Conservation (phyloP, 345 rosid species). For the Heritiera littoralis region DNA sequence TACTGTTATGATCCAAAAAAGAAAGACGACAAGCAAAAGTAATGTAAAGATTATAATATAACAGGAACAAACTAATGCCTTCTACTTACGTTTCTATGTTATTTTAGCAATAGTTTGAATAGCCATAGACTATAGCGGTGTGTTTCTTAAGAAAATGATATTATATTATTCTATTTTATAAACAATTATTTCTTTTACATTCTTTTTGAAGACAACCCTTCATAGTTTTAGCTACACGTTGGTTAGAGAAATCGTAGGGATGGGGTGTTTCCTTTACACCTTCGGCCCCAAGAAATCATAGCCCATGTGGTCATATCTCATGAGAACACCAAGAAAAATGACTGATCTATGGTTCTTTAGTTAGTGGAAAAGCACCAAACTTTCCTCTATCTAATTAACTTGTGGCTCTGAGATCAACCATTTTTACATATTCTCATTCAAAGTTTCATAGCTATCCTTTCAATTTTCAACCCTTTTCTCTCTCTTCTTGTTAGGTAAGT, state of each 20-base stretch:
- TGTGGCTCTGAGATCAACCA: conserved; percentile 11
- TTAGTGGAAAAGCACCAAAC: conserved; percentile 48
- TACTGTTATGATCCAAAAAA: too few relatives aligned
- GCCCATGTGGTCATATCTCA: conserved; percentile 9
- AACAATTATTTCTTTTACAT: not conserved
- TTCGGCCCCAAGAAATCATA: conserved; percentile 11
- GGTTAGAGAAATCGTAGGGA: conserved; percentile 4
- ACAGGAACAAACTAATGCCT: too few relatives aligned
- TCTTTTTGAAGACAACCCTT: conserved; percentile 1
- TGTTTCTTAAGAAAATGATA: not conserved
- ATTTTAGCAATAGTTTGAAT: too few relatives aligned
- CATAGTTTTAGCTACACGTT: not conserved
- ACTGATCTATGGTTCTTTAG: conserved; percentile 16
- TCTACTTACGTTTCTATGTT: too few relatives aligned
- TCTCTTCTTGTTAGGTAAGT: not conserved
- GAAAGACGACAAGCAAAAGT: too few relatives aligned
- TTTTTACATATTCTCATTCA: conserved; percentile 9
- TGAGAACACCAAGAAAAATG: conserved; percentile 23
- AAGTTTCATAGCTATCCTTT: conserved; percentile 12
- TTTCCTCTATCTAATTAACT: not conserved
- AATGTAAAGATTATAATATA: too few relatives aligned
- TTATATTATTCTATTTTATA: too few relatives aligned
- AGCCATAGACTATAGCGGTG: not conserved
- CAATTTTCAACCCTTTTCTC: conserved; percentile 16
- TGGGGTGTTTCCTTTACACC: conserved; percentile 11